Percentiles rank a stretch among this genome's conserved stretches.
Conservation (phyloP, 2,329 filamentous ascomycete species). For the Alternaria angustiovoidea region DNA sequence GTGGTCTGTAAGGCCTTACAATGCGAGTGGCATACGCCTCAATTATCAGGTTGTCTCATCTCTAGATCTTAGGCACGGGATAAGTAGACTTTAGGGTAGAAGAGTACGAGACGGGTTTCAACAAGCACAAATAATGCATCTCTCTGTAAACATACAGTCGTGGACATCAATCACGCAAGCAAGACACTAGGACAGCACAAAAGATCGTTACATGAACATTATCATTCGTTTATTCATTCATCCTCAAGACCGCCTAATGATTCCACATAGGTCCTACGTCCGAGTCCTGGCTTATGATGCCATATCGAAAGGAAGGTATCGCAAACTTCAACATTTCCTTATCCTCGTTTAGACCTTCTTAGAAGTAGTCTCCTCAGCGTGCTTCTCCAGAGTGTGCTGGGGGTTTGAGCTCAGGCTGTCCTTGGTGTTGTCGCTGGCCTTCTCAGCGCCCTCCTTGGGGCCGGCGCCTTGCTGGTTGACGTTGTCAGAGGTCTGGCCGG, state of each 20-base stretch:
- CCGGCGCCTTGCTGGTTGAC: slow-evolving; percentile 62
- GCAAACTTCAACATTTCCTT: background rate
- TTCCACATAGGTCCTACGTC: background rate
- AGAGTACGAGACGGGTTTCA: background rate
- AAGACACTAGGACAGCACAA: background rate
- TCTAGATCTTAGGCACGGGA: too few species aligned
- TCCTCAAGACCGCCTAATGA: background rate
- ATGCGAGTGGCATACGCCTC: too few species aligned
- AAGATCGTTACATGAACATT: background rate
- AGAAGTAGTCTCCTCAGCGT: slow-evolving; percentile 66
- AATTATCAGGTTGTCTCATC: too few species aligned
- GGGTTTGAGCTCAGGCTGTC: slow-evolving; percentile 67
- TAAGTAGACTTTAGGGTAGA: background rate
- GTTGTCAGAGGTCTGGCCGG: slow-evolving; percentile 65
- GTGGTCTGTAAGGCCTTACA: too few species aligned
- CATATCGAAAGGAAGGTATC: background rate
- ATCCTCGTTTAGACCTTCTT: slow-evolving; percentile 53
- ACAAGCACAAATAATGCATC: background rate
- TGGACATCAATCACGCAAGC: background rate
- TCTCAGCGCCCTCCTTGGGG: slow-evolving; percentile 56
- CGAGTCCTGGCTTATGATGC: background rate
- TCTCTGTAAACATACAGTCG: background rate
- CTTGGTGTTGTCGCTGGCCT: slow-evolving; percentile 60
- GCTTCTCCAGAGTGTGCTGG: slow-evolving; percentile 68
- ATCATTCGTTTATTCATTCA: background rate